phyloP scores from a whole-genome alignment of 129 eudicot species.

The Cynara cardunculus region DNA sequence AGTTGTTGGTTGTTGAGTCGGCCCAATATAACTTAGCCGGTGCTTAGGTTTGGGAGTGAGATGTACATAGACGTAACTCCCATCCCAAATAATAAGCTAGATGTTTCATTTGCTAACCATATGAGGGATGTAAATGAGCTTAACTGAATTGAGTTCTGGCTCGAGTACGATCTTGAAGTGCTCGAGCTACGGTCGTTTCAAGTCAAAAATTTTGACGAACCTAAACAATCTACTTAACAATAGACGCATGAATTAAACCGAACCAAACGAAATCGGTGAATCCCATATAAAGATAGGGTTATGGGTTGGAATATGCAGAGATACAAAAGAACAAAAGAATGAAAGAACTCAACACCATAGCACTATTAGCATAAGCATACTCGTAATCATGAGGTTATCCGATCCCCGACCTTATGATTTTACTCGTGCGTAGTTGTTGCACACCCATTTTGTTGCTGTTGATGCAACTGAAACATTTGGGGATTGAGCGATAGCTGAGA shows the following conservation, averaged over 20 bases:
- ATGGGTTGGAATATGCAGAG: background rate
- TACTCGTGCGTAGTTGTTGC: background rate
- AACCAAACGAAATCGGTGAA: too few relatives aligned
- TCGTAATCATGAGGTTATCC: background rate
- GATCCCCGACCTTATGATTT: background rate
- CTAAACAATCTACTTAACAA: too few relatives aligned
- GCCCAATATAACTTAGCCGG: too few relatives aligned
- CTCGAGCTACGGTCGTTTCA: background rate
- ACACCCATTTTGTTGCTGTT: constrained; percentile 18
- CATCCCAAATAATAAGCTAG: too few relatives aligned
- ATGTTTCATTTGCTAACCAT: too few relatives aligned
- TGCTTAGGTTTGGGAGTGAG: too few relatives aligned
- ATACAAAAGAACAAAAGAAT: constrained; percentile 30
- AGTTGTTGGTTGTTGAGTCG: background rate
- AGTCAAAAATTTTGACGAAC: too few relatives aligned
- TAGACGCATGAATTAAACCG: too few relatives aligned
- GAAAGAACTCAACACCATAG: constrained; percentile 2
- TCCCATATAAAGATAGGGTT: too few relatives aligned
- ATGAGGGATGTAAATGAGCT: too few relatives aligned
- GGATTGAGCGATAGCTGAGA: constrained; percentile 17
- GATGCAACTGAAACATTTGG: constrained; percentile 28
- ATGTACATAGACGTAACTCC: too few relatives aligned
- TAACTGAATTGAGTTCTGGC: too few relatives aligned
- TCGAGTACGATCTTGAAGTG: background rate
- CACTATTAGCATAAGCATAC: background rate